phyloP scores from a whole-genome alignment of 2,329 filamentous ascomycete genomes.

The Fusarium sp. region DNA sequence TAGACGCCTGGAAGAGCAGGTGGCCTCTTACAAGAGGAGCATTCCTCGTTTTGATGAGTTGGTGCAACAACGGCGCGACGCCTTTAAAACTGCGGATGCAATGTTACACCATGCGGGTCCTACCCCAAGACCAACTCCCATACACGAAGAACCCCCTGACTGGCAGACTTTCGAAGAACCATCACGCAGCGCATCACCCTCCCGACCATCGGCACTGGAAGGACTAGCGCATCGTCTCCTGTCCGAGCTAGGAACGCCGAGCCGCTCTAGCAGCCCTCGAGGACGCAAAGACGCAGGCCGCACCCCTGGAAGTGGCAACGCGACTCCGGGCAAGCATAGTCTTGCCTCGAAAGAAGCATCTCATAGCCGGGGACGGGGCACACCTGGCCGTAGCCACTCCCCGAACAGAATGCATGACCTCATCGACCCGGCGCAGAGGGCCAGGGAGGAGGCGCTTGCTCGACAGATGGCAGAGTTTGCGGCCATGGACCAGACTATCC shows the following conservation, averaged over 20 bases:
- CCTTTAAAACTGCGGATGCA: constrained; percentile 73
- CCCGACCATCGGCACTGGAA: constrained; percentile 70
- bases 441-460: constrained; percentile 55
- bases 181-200: constrained; percentile 66
- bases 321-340: constrained; percentile 54
- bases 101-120: constrained; percentile 58
- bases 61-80: constrained; percentile 75
- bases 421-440: constrained; percentile 49
- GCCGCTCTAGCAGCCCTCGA: constrained; percentile 65
- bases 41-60: constrained; percentile 82
- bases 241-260: constrained; percentile 71
- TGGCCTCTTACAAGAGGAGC: constrained; percentile 72
- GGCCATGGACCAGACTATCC: constrained; percentile 75
- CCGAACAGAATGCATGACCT: constrained; percentile 54
- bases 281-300: constrained; percentile 63
- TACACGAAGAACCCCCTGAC: constrained; percentile 58
- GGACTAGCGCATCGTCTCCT: constrained; percentile 75
- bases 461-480: constrained; percentile 73
- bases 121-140: constrained; percentile 50
- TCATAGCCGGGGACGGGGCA: constrained; percentile 54
- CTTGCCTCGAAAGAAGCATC: constrained; percentile 62
- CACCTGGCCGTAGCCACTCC: constrained; percentile 60
- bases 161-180: constrained; percentile 61
- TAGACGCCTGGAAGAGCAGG: constrained; percentile 73
- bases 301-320: constrained; percentile 52